These are phyloP conservation scores for Ceratocystis alfenasii DNA, from an alignment of 2,329 filamentous ascomycete species.

Conservation along the genomic window DNA sequence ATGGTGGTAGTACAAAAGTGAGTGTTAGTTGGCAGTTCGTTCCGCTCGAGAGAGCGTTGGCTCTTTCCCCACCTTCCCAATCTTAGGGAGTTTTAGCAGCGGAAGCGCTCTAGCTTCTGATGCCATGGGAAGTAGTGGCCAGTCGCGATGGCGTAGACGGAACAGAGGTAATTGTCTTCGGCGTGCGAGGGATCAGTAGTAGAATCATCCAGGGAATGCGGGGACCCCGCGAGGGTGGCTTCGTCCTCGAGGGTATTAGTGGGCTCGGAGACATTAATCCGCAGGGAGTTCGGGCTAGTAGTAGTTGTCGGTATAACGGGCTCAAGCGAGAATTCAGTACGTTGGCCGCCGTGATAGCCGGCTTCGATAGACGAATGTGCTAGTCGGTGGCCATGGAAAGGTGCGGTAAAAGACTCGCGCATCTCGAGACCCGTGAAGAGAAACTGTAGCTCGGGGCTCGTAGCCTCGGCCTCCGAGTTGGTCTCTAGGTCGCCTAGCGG, in stretches of 20 bases:
- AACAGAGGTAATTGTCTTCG: slow-evolving; percentile 2
- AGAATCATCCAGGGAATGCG: no score
- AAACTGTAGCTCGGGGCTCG: slow-evolving; percentile 32
- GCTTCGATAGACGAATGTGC: slow-evolving; percentile 42
- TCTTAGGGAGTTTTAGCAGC: neutral
- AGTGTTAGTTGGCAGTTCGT: no score
- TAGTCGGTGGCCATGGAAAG: slow-evolving; percentile 36
- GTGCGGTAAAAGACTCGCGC: slow-evolving; percentile 31
- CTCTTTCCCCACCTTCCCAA: neutral
- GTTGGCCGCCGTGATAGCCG: slow-evolving; percentile 39
- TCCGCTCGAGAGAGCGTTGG: no score
- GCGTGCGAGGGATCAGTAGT: no score
- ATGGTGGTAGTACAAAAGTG: neutral
- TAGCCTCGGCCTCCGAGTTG: slow-evolving; percentile 24
- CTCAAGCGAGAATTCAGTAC: slow-evolving; percentile 40
- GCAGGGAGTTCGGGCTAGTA: no score
- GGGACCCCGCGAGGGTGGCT: no score
- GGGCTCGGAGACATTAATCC: no score
- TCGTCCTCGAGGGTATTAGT: no score
- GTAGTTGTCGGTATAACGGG: slow-evolving; percentile 23
- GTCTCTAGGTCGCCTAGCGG: slow-evolving; percentile 27
- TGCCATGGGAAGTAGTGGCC: slow-evolving; percentile 18
- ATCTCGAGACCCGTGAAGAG: slow-evolving; percentile 43
- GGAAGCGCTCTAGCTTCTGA: slow-evolving; percentile 9
- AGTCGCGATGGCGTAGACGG: slow-evolving; percentile 11